Evolutionary conservation across 169 alveolate genomes (phyloP).

Genomic region (Plasmodium vivax): DNA sequence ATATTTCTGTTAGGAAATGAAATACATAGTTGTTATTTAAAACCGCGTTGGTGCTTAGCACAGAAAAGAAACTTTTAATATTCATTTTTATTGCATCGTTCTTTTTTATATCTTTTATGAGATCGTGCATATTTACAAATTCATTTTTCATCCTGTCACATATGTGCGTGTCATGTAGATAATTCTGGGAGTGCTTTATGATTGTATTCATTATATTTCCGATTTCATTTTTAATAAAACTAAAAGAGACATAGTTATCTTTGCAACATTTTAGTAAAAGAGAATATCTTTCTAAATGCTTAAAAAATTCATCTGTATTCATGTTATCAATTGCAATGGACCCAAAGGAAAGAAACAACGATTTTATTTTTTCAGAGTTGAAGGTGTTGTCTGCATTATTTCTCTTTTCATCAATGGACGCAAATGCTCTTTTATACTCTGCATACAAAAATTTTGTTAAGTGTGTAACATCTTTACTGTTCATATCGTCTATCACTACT

Average conservation of each 20-base stretch:
- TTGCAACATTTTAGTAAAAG: slow-evolving; percentile 55
- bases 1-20: slow-evolving; percentile 69
- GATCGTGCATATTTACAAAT: slow-evolving; percentile 36
- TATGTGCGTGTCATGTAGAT: slow-evolving; percentile 32
- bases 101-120: slow-evolving; percentile 61
- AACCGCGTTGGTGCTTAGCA: slow-evolving; percentile 25
- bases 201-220: slow-evolving; percentile 30
- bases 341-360: slow-evolving; percentile 29
- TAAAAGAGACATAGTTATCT: slow-evolving; percentile 68
- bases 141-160: slow-evolving; percentile 55
- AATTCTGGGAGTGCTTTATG: slow-evolving; percentile 40
- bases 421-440: slow-evolving; percentile 58
- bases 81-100: slow-evolving; percentile 50
- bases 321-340: slow-evolving; percentile 34
- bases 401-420: slow-evolving; percentile 25
- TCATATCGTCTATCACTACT: slow-evolving; percentile 25
- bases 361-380: slow-evolving; percentile 53
- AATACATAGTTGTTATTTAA: slow-evolving; percentile 63
- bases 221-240: slow-evolving; percentile 68
- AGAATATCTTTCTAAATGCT: slow-evolving; percentile 34
- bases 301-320: slow-evolving; percentile 35
- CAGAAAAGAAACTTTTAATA: slow-evolving; percentile 14
- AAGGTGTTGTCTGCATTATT: slow-evolving; percentile 6
- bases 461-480: slow-evolving; percentile 35
- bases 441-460: slow-evolving; percentile 31